Conservation (phyloP, 345 rosid genomes). For the Cardamine occulta region DNA sequence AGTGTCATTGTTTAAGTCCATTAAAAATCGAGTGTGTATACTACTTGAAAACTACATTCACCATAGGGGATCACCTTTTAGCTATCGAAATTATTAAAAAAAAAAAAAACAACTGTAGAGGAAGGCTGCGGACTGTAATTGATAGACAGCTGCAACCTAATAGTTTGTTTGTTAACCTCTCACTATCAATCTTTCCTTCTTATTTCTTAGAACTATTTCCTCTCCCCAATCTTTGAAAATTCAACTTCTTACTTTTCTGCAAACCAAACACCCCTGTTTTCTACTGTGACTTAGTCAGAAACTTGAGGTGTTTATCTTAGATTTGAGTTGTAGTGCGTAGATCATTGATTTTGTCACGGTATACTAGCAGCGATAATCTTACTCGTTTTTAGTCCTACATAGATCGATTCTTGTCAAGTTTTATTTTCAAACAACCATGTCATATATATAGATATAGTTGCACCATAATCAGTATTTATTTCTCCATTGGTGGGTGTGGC, state of each 20-base stretch:
- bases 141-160: constrained; percentile 26
- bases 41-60: too few species aligned
- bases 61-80: too few species aligned
- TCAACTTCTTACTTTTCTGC: too few species aligned
- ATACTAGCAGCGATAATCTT: neutral
- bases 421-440: constrained; percentile 8
- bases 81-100: too few species aligned
- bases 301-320: too few species aligned
- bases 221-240: too few species aligned
- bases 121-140: constrained; percentile 9
- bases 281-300: too few species aligned
- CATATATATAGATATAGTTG: neutral
- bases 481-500: constrained; percentile 23
- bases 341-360: neutral
- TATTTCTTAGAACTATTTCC: neutral
- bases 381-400: neutral
- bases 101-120: neutral
- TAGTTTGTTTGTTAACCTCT: constrained; percentile 34
- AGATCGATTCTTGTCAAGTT: neutral
- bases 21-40: too few species aligned
- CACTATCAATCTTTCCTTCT: constrained; percentile 3
- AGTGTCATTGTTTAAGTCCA: too few species aligned
- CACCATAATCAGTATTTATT: neutral
- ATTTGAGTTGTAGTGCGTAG: too few species aligned
- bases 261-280: too few species aligned